phyloP scores from a whole-genome alignment of 257 asterid genomes.

The Nicotiana paniculata region DNA sequence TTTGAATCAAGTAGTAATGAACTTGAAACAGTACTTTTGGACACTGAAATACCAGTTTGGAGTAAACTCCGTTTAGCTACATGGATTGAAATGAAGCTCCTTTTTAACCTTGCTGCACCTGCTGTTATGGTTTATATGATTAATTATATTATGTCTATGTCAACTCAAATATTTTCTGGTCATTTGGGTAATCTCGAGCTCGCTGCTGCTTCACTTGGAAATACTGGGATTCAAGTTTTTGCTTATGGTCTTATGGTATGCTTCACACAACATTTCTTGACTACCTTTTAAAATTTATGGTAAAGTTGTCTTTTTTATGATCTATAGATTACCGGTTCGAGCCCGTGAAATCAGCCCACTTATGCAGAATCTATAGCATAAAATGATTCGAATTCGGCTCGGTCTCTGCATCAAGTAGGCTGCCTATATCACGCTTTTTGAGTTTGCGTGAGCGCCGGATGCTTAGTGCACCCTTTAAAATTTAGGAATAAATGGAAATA shows the following conservation, averaged over 20 bases:
- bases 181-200: slow-evolving; percentile 20
- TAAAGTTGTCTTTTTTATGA: background rate
- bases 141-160: slow-evolving; percentile 17
- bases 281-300: too few relatives aligned
- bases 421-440: too few relatives aligned
- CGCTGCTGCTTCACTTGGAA: slow-evolving; percentile 23
- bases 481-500: too few relatives aligned
- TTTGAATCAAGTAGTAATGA: slow-evolving; percentile 15
- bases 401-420: too few relatives aligned
- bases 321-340: too few relatives aligned
- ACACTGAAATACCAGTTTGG: background rate
- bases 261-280: background rate
- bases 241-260: slow-evolving; percentile 22
- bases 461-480: too few relatives aligned
- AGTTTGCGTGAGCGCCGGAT: too few relatives aligned
- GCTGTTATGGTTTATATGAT: slow-evolving; percentile 16
- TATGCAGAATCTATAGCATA: too few relatives aligned
- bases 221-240: slow-evolving; percentile 18
- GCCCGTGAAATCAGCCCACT: too few relatives aligned
- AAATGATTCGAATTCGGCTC: too few relatives aligned
- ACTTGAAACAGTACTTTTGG: background rate
- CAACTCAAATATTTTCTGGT: slow-evolving; percentile 16
- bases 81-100: slow-evolving; percentile 14
- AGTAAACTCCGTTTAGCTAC: background rate
- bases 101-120: slow-evolving; percentile 9